Evolutionary conservation across 768 basidiomycete species (phyloP), one percentile per base, ranked within the genome.

Genomic region (Chalciporus sphaerocephalus): DNA sequence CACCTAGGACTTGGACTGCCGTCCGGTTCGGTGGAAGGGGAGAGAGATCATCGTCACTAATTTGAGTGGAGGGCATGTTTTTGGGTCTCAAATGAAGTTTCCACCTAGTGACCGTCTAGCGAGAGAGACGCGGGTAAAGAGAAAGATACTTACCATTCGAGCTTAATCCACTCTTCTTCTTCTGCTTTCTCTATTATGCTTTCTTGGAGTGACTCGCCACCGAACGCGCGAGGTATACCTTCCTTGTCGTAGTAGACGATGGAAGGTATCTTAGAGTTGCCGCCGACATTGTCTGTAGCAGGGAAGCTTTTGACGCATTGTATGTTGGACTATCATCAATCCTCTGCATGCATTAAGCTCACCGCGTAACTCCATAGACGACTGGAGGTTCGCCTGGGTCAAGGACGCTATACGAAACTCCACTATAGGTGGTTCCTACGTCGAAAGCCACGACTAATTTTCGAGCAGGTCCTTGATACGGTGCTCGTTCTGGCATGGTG

Each of bases 401-500:
- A 15, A 66, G 63, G 28, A 66, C 56, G 33, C 59, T 53, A 48
- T 78, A 78, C 0, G 73, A 74, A 8, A 78, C 64, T 4, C 74
- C 74, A 25, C 76, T 77, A 38, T 61, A 76, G 2, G 74, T 79
- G 1, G 74, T 79, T 7, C 78, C 78, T 2, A 79, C 57, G 44
- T 80, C 78, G 28, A 80, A 74, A 0, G 75, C 75, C 20, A 79
- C 50, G 5, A 78, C 70, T 6, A 79, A 61, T 46, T 70, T 71
- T 30, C 70, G 69, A 23, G 54, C 46, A 7, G 62, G n/a, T 15
- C 76, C 78, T 23, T 53, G 56, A 61, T 73, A 75, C 2, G 69
- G 66, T 24, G 60, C 51, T 55, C 73, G 53, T 37, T 56, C 55
- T 35, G 52, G 54, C 65, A 68, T 66, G 16, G 4, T 25, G 6